Evolutionary conservation across 108 stramenopile species (phyloP), one percentile per base, ranked within the genome.

Genomic region (Cyclotella sp.): DNA sequence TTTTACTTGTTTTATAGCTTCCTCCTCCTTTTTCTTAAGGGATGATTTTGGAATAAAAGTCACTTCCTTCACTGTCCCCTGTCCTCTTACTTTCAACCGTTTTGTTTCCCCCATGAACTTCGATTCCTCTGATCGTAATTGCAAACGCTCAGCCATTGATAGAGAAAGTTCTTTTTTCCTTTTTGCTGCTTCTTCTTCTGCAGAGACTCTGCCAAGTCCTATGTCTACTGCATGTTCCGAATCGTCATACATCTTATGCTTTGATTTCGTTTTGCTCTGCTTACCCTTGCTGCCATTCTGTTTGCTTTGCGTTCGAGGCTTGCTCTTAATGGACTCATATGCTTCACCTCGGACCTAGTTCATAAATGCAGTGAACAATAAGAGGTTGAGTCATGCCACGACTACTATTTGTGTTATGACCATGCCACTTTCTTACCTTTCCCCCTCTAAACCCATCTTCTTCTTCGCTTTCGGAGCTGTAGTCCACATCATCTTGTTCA

Each of bases 381-480:
- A 44, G 58, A 28, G 22, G 57, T 18, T 28, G 41, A 12, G 19
- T 60, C 46, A 4, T 9, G 22, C n/a, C n/a, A 21, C 12, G 7
- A 44, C 3, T 43, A 24, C 26, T 0, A 18, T 21, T 3, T 15
- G n/a, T 34, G 44, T 65, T 0, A 65, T 24, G 13, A 43, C 10
- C 8, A 57, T 43, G 8, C 39, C 16, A n/a, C 8, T 18, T 47
- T 53, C 77, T 72, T 53, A 93, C 89, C 74, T 88, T 89, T n/a
- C 85, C 93, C 45, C 92, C 92, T 52, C 78, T 79, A 61, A 94
- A 90, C n/a, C 95, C 95, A 64, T 96, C 95, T 47, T 90, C 86
- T 73, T 77, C 83, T 28, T 91, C 90, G 68, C 78, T 83, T 41
- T 82, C 75, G 39, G 81, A 61, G 51, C 41, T 52, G 41, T 85